Percentiles rank a stretch among this genome's conserved stretches.
Evolutionary conservation across 768 basidiomycete genomes (phyloP).

Genomic region (Rhodotorula sphaerocarpa): DNA sequence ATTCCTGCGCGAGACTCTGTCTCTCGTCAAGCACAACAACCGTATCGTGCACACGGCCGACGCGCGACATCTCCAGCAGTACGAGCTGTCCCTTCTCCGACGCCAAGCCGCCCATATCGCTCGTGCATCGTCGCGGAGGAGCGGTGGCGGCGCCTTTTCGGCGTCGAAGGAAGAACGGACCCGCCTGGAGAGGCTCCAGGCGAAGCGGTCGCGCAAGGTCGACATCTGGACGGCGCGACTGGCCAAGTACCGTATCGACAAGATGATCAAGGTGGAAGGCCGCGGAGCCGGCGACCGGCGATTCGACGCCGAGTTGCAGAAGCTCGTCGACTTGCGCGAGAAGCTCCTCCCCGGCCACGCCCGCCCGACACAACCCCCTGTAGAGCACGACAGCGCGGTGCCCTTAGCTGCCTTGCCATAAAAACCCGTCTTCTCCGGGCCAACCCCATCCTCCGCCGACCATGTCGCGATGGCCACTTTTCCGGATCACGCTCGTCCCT

Average conservation of each 20-base stretch:
- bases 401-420: too few relatives aligned
- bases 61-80: too few relatives aligned
- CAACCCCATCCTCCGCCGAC: too few relatives aligned
- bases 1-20: slow-evolving; percentile 20
- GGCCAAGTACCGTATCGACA: slow-evolving; percentile 13
- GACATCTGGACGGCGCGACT: slow-evolving; percentile 11
- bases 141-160: not conserved
- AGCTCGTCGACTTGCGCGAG: not conserved
- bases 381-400: too few relatives aligned
- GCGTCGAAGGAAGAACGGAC: not conserved
- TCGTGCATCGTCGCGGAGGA: not conserved
- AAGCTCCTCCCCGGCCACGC: not conserved
- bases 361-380: not conserved
- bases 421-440: too few relatives aligned
- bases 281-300: slow-evolving; percentile 4
- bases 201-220: slow-evolving; percentile 20
- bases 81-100: too few relatives aligned
- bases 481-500: too few relatives aligned
- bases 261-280: slow-evolving; percentile 15
- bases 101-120: too few relatives aligned
- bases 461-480: too few relatives aligned
- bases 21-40: slow-evolving; percentile 17
- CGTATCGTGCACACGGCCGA: slow-evolving; percentile 8
- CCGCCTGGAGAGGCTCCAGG: not conserved
- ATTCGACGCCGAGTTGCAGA: slow-evolving; percentile 4